Conservation (phyloP, 768 basidiomycete species). For the Sarcodon aspratus region DNA sequence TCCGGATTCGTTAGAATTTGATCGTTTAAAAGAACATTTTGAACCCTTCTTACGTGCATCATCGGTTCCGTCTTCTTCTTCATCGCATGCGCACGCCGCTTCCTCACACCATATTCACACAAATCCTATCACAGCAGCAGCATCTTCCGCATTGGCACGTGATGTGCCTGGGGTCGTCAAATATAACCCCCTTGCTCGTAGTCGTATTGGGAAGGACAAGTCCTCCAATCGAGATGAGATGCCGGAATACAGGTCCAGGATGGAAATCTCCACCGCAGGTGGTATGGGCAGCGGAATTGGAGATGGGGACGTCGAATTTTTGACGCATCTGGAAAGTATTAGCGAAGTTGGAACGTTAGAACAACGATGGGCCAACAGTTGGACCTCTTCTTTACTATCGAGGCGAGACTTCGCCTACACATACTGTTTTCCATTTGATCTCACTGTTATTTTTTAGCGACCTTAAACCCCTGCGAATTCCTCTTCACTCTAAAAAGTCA, state of each 20-base stretch:
- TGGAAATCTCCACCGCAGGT: slow-evolving; percentile 50
- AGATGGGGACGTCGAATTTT: slow-evolving; percentile 58
- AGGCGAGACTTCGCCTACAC: slow-evolving; percentile 31
- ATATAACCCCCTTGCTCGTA: slow-evolving; percentile 52
- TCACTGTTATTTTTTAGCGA: slow-evolving; percentile 36
- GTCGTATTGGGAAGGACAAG: slow-evolving; percentile 43
- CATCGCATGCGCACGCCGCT: slow-evolving; percentile 24
- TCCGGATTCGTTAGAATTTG: slow-evolving; percentile 81
- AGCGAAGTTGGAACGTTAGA: slow-evolving; percentile 61
- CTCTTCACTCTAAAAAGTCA: slow-evolving; percentile 85
- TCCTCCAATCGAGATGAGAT: slow-evolving; percentile 67
- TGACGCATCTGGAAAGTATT: slow-evolving; percentile 50
- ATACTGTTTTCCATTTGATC: background rate
- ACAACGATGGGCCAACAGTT: slow-evolving; percentile 74
- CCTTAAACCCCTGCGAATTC: slow-evolving; percentile 80
- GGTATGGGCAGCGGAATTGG: slow-evolving; percentile 46
- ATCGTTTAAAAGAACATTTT: slow-evolving; percentile 92
- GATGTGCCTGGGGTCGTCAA: slow-evolving; percentile 79
- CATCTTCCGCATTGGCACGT: slow-evolving; percentile 81
- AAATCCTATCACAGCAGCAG: slow-evolving; percentile 76
- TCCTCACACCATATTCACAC: slow-evolving; percentile 67
- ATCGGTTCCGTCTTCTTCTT: slow-evolving; percentile 55
- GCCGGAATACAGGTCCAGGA: slow-evolving; percentile 61
- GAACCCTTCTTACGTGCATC: slow-evolving; percentile 88
- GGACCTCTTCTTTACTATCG: slow-evolving; percentile 55